Evolutionary conservation across 2,329 filamentous ascomycete species (phyloP).

Genomic region (Blastomyces gilchristii): DNA sequence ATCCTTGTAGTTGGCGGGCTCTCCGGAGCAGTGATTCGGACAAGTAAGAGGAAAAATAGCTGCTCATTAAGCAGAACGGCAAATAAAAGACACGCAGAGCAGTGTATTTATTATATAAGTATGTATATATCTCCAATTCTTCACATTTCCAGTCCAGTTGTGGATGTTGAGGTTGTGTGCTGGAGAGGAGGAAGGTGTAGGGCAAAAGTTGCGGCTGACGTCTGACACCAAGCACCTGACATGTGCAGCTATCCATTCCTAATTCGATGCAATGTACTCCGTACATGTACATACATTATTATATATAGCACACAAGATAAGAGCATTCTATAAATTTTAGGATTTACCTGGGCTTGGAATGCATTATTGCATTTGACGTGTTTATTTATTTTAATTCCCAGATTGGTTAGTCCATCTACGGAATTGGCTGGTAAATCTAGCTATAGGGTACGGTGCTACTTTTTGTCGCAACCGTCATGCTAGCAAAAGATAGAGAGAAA

Average conservation of each 20-base stretch:
- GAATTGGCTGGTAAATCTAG: not conserved
- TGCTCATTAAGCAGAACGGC: constrained; percentile 30
- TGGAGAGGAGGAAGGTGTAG: not conserved
- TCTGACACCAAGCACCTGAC: not conserved
- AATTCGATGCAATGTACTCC: not conserved
- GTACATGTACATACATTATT: too few species aligned
- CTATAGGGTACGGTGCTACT: not conserved
- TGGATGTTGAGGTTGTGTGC: not conserved
- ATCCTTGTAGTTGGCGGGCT: constrained; percentile 31
- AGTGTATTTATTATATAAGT: not conserved
- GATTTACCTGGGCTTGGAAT: not conserved
- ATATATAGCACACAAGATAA: not conserved
- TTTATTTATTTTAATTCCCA: not conserved
- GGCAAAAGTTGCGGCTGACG: not conserved
- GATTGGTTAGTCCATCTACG: not conserved
- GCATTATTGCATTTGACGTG: not conserved
- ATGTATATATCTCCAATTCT: constrained; percentile 1
- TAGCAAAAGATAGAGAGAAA: not conserved
- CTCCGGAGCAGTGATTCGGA: constrained; percentile 36
- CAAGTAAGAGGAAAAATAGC: constrained; percentile 35
- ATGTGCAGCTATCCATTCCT: not conserved
- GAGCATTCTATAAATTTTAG: not conserved
- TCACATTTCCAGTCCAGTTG: not conserved
- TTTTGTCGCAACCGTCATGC: not conserved
- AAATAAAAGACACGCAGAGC: not conserved